Evolutionary conservation across 345 rosid genomes (phyloP), one percentile per base, ranked within the genome.

Genomic region (Clarkia xantiana): DNA sequence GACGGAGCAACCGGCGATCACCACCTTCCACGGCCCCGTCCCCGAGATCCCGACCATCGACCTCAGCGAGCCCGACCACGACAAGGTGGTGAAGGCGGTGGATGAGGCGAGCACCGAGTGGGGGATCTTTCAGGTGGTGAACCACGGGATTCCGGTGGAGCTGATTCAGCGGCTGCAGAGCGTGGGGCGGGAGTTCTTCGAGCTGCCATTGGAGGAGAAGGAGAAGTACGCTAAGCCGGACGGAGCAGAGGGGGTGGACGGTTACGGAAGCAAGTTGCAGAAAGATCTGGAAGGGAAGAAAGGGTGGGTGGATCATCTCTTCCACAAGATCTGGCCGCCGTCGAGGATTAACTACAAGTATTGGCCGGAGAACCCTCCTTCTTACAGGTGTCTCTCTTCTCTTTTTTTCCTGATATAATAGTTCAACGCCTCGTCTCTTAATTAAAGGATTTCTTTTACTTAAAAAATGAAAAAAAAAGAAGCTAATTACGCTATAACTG

Each of bases 271-370:
- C 9, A 71, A 65, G 47, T 55, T 79, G 11, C 81, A 67, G 51
- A 77, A 73, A 55, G 79, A 79, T 17, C 29, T 67, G 8, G 54
- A 78, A 4, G 86, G 73, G 2, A 86, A 74, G 52, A 81, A 81
- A 59, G 64, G 68, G 3, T 86, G 97, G 97, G 82, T 67, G 0
- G 95, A 86, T 64, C 88, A 86, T 57, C 77, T 86, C 48, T 90
- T 90, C 44, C 94, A 90, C 58, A 67, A 40, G 56, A 69, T 90
- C 40, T 90, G 84, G 91, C 97, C 97, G 22, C 84, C 82, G 42
- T 53, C 73, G 0, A 42, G 53, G 18, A 63, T 86, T 50, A 71
- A 82, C 42, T 62, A 80, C 62, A 53, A 44, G 14, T 90, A 75
- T 62, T 86, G 95, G 97, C 97, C 97, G 2, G 44, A 52, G 15